These are phyloP conservation scores for Daldinia sp. DNA, from an alignment of 2,329 filamentous ascomycete species.

Conservation along the genomic window DNA sequence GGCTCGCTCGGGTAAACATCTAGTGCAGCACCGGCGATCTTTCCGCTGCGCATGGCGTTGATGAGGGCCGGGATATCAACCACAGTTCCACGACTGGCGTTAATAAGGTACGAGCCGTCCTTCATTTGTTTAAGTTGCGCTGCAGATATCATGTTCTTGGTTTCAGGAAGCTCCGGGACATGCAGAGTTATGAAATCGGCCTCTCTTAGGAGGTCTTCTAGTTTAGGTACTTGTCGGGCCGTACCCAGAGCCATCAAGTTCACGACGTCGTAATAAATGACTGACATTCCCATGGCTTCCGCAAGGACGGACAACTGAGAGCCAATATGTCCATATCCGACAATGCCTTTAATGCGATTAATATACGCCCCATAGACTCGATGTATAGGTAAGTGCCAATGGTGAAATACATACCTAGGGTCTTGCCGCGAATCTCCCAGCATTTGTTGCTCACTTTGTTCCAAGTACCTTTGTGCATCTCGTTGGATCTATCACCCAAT, in stretches of 20 bases:
- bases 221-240: slow-evolving; percentile 79
- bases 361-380: slow-evolving; percentile 13
- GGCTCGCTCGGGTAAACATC: slow-evolving; percentile 97
- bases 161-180: slow-evolving; percentile 92
- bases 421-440: slow-evolving; percentile 99
- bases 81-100: slow-evolving; percentile 91
- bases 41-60: slow-evolving; percentile 83
- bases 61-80: slow-evolving; percentile 94
- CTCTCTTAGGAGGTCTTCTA: slow-evolving; percentile 77
- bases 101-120: slow-evolving; percentile 90
- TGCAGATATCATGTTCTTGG: slow-evolving; percentile 87
- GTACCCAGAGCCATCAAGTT: slow-evolving; percentile 95
- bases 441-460: slow-evolving; percentile 97
- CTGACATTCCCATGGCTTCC: slow-evolving; percentile 96
- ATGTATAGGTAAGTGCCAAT: background rate
- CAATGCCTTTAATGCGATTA: slow-evolving; percentile 68
- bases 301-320: slow-evolving; percentile 94
- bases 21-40: slow-evolving; percentile 91
- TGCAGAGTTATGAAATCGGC: slow-evolving; percentile 95
- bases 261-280: slow-evolving; percentile 96
- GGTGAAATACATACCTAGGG: slow-evolving; percentile 68
- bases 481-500: slow-evolving; percentile 88
- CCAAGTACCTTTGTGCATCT: slow-evolving; percentile 95
- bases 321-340: slow-evolving; percentile 97
- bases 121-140: slow-evolving; percentile 89